phyloP scores from a whole-genome alignment of 306 rosid species.

The Quercus suber region DNA sequence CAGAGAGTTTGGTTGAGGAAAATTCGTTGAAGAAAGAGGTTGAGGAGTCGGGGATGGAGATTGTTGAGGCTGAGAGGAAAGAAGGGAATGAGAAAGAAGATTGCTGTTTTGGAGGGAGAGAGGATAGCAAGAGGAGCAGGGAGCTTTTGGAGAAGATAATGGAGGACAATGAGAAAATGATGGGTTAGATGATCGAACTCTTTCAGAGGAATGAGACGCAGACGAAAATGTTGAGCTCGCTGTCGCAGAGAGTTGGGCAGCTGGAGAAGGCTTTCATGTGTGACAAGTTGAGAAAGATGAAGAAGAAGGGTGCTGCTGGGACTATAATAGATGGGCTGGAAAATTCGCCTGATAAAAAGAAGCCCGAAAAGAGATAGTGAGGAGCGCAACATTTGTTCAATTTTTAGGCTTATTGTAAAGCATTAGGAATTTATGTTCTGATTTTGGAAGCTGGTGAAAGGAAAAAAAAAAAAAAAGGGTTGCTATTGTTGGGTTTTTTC shows the following conservation, averaged over 20 bases:
- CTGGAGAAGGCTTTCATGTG: slow-evolving; percentile 52
- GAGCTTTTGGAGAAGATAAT: slow-evolving; percentile 50
- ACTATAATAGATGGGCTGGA: not conserved
- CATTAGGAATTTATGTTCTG: not conserved
- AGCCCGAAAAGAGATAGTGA: slow-evolving; percentile 1
- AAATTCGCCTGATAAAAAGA: not conserved
- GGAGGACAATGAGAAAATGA: slow-evolving; percentile 60
- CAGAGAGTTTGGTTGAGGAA: no score
- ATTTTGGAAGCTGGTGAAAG: not conserved
- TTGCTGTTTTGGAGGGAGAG: not conserved
- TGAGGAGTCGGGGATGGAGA: not conserved
- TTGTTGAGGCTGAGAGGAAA: not conserved
- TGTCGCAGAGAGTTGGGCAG: slow-evolving; percentile 58
- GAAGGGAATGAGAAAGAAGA: not conserved
- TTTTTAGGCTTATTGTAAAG: no score
- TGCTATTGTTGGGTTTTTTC: not conserved
- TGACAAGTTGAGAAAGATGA: slow-evolving; percentile 52
- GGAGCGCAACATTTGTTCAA: no score
- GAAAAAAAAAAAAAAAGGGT: not conserved
- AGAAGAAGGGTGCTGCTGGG: slow-evolving; percentile 29
- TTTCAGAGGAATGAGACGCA: slow-evolving; percentile 52
- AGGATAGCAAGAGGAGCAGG: slow-evolving; percentile 8
- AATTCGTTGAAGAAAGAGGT: no score
- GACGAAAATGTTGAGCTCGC: slow-evolving; percentile 40
- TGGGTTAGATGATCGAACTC: slow-evolving; percentile 51